A percentile compares a stretch with the other conserved stretches of the same genome.
phyloP scores from a whole-genome alignment of 2,329 filamentous ascomycete species.

The Nemania sp. region DNA sequence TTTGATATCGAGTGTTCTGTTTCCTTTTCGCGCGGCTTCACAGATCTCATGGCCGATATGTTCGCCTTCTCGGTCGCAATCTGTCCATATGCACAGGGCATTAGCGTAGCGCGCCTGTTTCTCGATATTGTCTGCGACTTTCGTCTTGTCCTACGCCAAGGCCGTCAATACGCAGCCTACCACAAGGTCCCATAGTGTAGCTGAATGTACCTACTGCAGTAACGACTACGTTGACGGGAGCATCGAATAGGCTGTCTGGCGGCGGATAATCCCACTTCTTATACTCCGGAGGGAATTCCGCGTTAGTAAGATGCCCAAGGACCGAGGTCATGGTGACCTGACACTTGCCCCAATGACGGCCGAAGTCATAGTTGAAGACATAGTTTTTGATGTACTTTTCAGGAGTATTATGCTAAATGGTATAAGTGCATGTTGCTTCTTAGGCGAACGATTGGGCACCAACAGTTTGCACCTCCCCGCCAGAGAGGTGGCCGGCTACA shows the following conservation, averaged over 20 bases:
- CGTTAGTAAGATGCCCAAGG: conserved; percentile 79
- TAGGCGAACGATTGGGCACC: conserved; percentile 40
- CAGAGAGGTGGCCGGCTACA: conserved; percentile 85
- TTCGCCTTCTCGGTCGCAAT: conserved; percentile 97
- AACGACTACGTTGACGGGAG: conserved; percentile 70
- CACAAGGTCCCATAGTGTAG: not conserved
- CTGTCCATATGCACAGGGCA: conserved; percentile 94
- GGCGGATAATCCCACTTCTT: conserved; percentile 81
- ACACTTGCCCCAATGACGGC: conserved; percentile 76
- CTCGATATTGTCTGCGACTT: conserved; percentile 83
- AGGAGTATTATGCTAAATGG: conserved; percentile 64
- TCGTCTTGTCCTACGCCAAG: conserved; percentile 67
- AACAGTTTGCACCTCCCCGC: conserved; percentile 72
- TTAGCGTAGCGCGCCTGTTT: conserved; percentile 72
- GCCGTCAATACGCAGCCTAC: conserved; percentile 9
- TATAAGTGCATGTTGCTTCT: conserved; percentile 20
- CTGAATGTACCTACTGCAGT: conserved; percentile 57
- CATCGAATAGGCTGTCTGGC: conserved; percentile 78
- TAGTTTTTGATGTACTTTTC: conserved; percentile 92
- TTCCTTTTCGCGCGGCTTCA: conserved; percentile 74
- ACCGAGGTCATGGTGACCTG: conserved; percentile 94
- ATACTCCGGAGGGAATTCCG: conserved; percentile 75
- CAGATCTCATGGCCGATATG: conserved; percentile 93
- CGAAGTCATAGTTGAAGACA: conserved; percentile 86
- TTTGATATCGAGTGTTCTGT: conserved; percentile 74